Base-by-base conservation (phyloP, 176 grass and related monocot species). In the Pontederia paniculata region DNA sequence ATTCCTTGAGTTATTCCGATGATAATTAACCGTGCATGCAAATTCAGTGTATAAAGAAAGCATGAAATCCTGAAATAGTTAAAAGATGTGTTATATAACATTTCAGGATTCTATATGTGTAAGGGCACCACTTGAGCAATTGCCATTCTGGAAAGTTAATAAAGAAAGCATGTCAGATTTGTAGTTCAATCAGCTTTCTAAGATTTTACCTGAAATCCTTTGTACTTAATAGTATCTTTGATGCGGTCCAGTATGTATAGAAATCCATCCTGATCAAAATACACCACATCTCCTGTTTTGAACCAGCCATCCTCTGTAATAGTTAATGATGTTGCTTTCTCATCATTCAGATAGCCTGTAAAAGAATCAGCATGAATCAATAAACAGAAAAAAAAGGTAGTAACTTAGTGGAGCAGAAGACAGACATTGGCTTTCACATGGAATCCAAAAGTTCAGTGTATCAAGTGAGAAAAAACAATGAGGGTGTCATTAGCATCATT, bases 181-280 rank as follows among this genome's bases (percentile, higher is more conserved):
- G 3, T 55, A 13, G 54, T 11, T 9, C 3, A 11, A 8, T 31
- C 1, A 42, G 19, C 11, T 46, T 45, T n/a, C 15, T 9, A 60
- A 17, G 8, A 18, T 16, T 59, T 17, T 80, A 96, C 86, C 82
- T 89, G 91, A 96, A 84, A 96, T 50, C 86, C 86, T 73, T 96
- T 96, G 68, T 96, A 89, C 49, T 96, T 96, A 55, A 96, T 89
- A 44, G 78, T 83, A 42, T 96, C 91, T 76, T 96, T 96, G 74
- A 87, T 69, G 31, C 91, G 82, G 68, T 74, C 85, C 65, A 84
- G 65, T 66, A 96, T 81, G 70, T 81, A 84, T 60, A 96, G 58
- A 57, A 74, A 83, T 43, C 90, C 85, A 67, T 96, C 85, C 47
- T 72, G 62, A 78, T 96, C 90, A 60, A 96, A 89, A 78, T 76